Percentiles rank a stretch among this genome's conserved stretches.
Conservation (phyloP, 1,284 basidiomycete genomes). For the Sanghuangporus weigelae region DNA sequence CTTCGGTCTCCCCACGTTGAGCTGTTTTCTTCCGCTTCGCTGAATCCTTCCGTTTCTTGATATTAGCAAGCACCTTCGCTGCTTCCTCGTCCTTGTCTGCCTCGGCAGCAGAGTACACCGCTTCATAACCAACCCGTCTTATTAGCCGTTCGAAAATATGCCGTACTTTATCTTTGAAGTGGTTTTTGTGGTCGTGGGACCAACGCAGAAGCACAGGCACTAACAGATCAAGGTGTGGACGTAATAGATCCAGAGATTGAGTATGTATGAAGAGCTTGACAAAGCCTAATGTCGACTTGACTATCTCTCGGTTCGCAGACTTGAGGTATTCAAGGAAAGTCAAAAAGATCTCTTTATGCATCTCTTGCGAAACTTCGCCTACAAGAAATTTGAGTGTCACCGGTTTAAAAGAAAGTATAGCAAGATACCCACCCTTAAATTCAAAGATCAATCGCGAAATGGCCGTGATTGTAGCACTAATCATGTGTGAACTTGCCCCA, state of each 20-base stretch:
- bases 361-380: constrained; percentile 72
- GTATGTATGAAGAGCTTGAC: constrained; percentile 92
- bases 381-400: background rate
- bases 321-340: constrained; percentile 89
- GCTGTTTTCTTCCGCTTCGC: constrained; percentile 67
- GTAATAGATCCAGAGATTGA: constrained; percentile 66
- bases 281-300: constrained; percentile 94
- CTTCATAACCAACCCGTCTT: constrained; percentile 85
- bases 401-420: background rate
- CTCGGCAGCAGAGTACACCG: constrained; percentile 72
- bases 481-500: constrained; percentile 95
- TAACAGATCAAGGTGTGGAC: constrained; percentile 70
- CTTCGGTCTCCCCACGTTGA: constrained; percentile 49
- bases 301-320: constrained; percentile 95
- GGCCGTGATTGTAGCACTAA: constrained; percentile 93
- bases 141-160: constrained; percentile 98
- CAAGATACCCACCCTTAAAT: constrained; percentile 70
- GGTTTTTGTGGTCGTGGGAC: constrained; percentile 98
- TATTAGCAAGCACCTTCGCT: constrained; percentile 80
- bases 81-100: constrained; percentile 53
- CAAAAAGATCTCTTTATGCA: constrained; percentile 81
- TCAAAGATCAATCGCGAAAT: constrained; percentile 94
- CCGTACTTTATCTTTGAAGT: constrained; percentile 95
- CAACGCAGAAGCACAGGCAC: constrained; percentile 86
- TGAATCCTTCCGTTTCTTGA: constrained; percentile 88